phyloP scores from a whole-genome alignment of 1,284 basidiomycete species.

The Tylopilus sp. region DNA sequence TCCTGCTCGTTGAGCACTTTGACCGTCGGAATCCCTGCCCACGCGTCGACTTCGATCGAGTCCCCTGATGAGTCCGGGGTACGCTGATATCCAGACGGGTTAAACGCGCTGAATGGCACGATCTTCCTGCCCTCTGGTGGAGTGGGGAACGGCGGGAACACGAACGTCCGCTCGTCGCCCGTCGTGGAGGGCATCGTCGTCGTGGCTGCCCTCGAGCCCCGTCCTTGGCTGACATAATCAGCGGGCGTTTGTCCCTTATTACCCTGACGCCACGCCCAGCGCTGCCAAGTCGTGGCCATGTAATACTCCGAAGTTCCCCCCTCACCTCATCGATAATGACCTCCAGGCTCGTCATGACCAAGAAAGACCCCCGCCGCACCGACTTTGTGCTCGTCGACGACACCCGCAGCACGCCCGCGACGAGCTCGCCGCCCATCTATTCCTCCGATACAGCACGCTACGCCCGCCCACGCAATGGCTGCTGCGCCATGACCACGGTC shows the following conservation, averaged over 20 bases:
- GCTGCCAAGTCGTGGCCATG: not conserved
- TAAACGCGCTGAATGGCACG: constrained; percentile 43
- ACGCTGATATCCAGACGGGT: constrained; percentile 32
- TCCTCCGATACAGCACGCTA: constrained; percentile 21
- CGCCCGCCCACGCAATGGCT: constrained; percentile 9
- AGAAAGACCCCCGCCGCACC: constrained; percentile 26
- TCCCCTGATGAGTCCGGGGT: constrained; percentile 13
- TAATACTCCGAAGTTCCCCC: not conserved
- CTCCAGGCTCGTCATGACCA: constrained; percentile 20
- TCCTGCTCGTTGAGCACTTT: constrained; percentile 39
- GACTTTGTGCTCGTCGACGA: constrained; percentile 18
- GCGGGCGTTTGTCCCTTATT: not conserved
- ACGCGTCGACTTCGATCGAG: constrained; percentile 40
- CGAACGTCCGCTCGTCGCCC: not conserved
- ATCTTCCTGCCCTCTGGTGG: constrained; percentile 39
- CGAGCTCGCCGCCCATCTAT: constrained; percentile 9
- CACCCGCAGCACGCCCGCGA: not conserved
- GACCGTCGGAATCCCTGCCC: constrained; percentile 43
- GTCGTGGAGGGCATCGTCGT: not conserved
- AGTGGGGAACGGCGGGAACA: constrained; percentile 47
- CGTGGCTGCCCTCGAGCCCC: no score
- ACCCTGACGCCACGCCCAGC: not conserved
- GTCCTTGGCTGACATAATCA: constrained; percentile 18
- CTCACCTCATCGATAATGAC: constrained; percentile 16
- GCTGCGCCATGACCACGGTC: constrained; percentile 25